Conservation (phyloP, 768 basidiomycete genomes). For the Nidularia pulvinata region DNA sequence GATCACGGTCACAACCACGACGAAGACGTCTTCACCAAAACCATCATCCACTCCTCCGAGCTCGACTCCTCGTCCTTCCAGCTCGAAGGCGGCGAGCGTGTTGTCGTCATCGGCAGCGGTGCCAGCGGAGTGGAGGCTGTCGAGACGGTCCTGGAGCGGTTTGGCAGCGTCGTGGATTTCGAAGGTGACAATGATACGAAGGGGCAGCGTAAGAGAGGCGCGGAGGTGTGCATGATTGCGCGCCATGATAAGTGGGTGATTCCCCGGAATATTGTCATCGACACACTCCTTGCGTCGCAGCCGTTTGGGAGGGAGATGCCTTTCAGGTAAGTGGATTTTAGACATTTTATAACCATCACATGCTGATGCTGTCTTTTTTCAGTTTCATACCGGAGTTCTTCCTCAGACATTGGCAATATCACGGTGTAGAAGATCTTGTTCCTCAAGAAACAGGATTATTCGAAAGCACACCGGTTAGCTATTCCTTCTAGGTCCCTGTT, state of each 20-base stretch:
- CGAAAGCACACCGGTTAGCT: constrained; percentile 40
- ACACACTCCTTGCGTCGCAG: constrained; percentile 44
- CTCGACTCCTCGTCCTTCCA: constrained; percentile 32
- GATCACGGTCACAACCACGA: neutral
- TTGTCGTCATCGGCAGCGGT: constrained; percentile 49
- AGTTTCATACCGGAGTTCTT: constrained; percentile 49
- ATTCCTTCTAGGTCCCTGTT: neutral
- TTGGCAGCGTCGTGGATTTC: constrained; percentile 11
- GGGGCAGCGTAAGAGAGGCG: constrained; percentile 12
- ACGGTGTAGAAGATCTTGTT: constrained; percentile 40
- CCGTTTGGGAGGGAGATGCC: constrained; percentile 56
- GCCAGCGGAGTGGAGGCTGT: constrained; percentile 38
- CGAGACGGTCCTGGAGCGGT: constrained; percentile 22
- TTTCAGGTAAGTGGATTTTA: constrained; percentile 26
- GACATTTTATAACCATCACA: neutral
- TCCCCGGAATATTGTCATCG: constrained; percentile 42
- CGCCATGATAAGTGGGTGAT: constrained; percentile 54
- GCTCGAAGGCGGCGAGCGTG: constrained; percentile 29
- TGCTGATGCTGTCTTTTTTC: neutral
- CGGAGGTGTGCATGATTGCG: constrained; percentile 34
- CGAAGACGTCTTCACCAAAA: constrained; percentile 22
- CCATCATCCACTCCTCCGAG: constrained; percentile 45
- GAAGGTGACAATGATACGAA: constrained; percentile 1
- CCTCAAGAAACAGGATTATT: constrained; percentile 40
- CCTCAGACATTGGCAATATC: constrained; percentile 39